A percentile compares a stretch with the other conserved stretches of the same genome.
phyloP scores from a whole-genome alignment of 768 basidiomycete species.

The Amanita pallidorosea region DNA sequence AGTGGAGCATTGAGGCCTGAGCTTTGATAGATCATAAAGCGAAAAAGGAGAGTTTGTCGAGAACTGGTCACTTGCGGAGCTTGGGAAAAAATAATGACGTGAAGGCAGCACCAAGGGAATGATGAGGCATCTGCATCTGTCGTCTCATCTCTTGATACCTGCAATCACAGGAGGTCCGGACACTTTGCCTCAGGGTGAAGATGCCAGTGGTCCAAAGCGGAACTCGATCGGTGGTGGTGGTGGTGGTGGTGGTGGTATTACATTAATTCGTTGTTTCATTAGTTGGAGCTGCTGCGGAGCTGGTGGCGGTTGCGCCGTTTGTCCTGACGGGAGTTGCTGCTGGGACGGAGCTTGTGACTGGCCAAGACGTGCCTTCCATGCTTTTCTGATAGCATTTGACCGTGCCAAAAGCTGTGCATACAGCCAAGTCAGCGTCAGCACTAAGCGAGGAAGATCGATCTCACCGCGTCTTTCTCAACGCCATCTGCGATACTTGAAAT shows the following conservation, averaged over 20 bases:
- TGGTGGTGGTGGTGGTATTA: slow-evolving; percentile 15
- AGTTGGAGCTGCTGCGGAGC: slow-evolving; percentile 15
- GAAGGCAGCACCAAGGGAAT: not conserved
- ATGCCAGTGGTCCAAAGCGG: slow-evolving; percentile 56
- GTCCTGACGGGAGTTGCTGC: slow-evolving; percentile 11
- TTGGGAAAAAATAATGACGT: not conserved
- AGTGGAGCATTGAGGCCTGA: not conserved
- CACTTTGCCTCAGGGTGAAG: slow-evolving; percentile 65
- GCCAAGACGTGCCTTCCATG: slow-evolving; percentile 62
- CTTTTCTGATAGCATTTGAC: slow-evolving; percentile 49
- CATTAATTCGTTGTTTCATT: slow-evolving; percentile 7
- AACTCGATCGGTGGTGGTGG: slow-evolving; percentile 24
- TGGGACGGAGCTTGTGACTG: slow-evolving; percentile 18
- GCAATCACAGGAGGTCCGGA: slow-evolving; percentile 49
- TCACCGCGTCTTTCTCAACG: slow-evolving; percentile 78
- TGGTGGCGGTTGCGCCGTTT: slow-evolving; percentile 14
- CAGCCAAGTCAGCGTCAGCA: not conserved
- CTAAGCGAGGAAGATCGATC: slow-evolving; percentile 15
- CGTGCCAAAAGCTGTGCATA: slow-evolving; percentile 52
- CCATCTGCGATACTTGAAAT: slow-evolving; percentile 89
- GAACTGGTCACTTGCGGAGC: not conserved
- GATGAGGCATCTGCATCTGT: not conserved
- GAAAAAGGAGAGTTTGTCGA: not conserved
- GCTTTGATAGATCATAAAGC: not conserved
- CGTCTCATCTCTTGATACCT: slow-evolving; percentile 54